phyloP scores from a whole-genome alignment of 2,329 filamentous ascomycete genomes.

The Didymella sp. region DNA sequence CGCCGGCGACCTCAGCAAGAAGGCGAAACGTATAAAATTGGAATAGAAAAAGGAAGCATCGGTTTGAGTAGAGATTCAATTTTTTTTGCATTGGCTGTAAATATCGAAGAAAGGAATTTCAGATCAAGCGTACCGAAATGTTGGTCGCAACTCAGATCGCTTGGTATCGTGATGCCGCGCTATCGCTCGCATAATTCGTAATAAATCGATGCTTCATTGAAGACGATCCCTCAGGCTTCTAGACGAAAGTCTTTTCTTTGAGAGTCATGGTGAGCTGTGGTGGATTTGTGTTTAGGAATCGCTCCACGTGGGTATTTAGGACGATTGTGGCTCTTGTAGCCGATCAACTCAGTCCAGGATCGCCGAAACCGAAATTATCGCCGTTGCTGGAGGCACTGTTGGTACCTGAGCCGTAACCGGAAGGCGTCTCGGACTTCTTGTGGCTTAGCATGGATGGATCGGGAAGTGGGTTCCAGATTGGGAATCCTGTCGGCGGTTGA shows the following conservation, averaged over 20 bases:
- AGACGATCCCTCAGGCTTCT: slow-evolving; percentile 12
- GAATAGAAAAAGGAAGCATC: neutral
- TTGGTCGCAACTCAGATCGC: slow-evolving; percentile 22
- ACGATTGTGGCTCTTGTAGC: neutral
- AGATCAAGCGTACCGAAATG: slow-evolving; percentile 27
- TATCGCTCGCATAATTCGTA: slow-evolving; percentile 20
- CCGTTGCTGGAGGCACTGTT: slow-evolving; percentile 41
- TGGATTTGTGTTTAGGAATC: neutral
- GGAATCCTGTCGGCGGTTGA: slow-evolving; percentile 66
- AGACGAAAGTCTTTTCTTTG: neutral
- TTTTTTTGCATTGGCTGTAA: slow-evolving; percentile 19
- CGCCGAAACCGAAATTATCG: slow-evolving; percentile 46
- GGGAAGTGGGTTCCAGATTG: slow-evolving; percentile 60
- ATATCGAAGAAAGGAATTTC: slow-evolving; percentile 20
- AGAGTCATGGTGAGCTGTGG: neutral
- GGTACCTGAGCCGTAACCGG: slow-evolving; percentile 44
- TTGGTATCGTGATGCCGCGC: slow-evolving; percentile 22
- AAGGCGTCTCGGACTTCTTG: slow-evolving; percentile 41
- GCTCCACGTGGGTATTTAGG: neutral
- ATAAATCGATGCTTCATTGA: slow-evolving; percentile 8
- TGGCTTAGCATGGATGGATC: slow-evolving; percentile 23
- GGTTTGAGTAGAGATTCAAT: slow-evolving; percentile 13
- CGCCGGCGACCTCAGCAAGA: neutral
- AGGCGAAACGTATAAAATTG: neutral
- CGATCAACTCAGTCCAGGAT: slow-evolving; percentile 43